Percentiles rank a stretch among this genome's conserved stretches.
phyloP scores from a whole-genome alignment of 306 rosid species.

The Cucumis cinereus region DNA sequence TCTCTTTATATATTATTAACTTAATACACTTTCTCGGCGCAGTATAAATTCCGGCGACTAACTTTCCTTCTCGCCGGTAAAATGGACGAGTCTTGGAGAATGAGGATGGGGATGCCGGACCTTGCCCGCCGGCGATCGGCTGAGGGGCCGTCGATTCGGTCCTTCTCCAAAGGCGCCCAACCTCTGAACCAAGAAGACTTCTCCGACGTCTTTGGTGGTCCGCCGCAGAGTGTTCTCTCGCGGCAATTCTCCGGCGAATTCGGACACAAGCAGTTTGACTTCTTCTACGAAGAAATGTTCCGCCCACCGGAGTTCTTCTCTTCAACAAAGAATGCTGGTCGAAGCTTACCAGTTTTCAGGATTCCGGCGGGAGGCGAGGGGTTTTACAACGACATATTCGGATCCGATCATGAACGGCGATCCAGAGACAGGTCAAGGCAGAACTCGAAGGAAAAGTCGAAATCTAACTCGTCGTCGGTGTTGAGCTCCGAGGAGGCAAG shows the following conservation, averaged over 20 bases:
- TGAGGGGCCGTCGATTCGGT: conserved; percentile 21
- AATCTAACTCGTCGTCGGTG: conserved; percentile 65
- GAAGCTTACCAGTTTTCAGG: conserved; percentile 52
- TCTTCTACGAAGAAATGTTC: conserved; percentile 47
- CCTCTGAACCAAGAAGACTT: conserved; percentile 38
- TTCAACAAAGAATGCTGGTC: conserved; percentile 20
- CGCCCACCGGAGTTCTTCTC: conserved; percentile 25
- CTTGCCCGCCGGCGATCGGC: conserved; percentile 39
- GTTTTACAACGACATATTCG: conserved; percentile 63
- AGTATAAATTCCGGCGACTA: conserved; percentile 3
- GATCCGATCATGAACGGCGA: conserved; percentile 56
- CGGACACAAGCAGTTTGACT: background rate
- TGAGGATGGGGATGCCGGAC: conserved; percentile 34
- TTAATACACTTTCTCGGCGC: background rate
- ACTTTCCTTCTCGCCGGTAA: background rate
- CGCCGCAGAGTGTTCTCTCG: conserved; percentile 56
- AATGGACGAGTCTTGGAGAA: conserved; percentile 66
- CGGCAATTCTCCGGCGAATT: conserved; percentile 25
- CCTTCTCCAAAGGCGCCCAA: conserved; percentile 19
- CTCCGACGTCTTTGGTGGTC: conserved; percentile 82
- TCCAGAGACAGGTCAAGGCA: conserved; percentile 65
- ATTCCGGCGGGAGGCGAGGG: conserved; percentile 43
- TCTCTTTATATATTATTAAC: background rate
- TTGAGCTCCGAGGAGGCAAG: conserved; percentile 83
- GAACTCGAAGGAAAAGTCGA: conserved; percentile 45